A percentile compares a stretch with the other conserved stretches of the same genome.
Evolutionary conservation across 164 flowering plant genomes (phyloP).

Genomic region (Houttuynia cordata): DNA sequence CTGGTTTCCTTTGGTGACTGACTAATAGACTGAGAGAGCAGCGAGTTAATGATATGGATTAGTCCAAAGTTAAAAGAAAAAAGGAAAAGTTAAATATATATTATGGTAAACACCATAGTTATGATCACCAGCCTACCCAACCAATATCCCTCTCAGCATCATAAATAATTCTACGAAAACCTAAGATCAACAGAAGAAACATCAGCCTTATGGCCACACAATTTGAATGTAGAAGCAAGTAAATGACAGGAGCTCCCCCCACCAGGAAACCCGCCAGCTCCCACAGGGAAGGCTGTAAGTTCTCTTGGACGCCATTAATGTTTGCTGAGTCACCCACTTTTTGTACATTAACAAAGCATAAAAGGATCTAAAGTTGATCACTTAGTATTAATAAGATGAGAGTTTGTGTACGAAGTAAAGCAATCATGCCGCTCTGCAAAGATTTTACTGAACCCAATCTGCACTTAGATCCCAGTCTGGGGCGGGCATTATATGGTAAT

Average conservation of each 20-base stretch:
- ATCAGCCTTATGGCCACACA: not conserved
- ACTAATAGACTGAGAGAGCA: constrained; percentile 28
- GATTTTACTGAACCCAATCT: no score
- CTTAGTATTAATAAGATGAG: not conserved
- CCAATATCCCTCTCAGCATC: not conserved
- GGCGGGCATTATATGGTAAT: not conserved
- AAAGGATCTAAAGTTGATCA: no score
- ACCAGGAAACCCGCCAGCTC: no score
- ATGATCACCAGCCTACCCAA: not conserved
- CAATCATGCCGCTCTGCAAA: not conserved
- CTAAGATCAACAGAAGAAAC: not conserved
- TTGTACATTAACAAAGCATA: no score
- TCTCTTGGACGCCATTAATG: no score
- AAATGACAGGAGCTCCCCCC: not conserved
- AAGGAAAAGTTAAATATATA: no score
- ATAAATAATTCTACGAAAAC: not conserved
- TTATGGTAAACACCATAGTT: no score
- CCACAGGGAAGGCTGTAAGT: no score
- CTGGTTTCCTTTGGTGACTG: constrained; percentile 42
- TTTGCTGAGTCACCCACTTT: no score
- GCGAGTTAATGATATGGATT: not conserved
- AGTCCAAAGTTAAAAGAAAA: no score
- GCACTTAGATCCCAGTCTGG: not conserved
- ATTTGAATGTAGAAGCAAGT: not conserved
- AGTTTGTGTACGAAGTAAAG: not conserved